Conservation (phyloP, 805 yeast genomes). For the Lachancea fermentati region DNA sequence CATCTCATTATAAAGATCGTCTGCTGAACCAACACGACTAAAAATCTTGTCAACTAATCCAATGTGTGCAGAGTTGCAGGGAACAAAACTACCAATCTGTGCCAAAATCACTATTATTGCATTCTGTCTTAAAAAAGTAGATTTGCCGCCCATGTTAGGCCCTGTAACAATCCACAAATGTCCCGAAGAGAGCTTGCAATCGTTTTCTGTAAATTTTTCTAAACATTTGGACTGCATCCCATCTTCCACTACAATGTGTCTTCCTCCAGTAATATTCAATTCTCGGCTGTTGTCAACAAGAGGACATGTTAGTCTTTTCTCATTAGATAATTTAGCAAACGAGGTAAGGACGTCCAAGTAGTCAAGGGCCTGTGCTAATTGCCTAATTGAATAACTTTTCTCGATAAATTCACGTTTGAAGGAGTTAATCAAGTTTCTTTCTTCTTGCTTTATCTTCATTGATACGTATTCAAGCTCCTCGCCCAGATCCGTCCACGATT, state of each 20-base stretch:
- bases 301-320: constrained; percentile 64
- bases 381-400: constrained; percentile 42
- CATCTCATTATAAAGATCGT: constrained; percentile 68
- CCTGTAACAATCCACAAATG: constrained; percentile 68
- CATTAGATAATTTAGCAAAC: constrained; percentile 67
- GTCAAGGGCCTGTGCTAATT: constrained; percentile 49
- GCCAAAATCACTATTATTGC: constrained; percentile 64
- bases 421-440: constrained; percentile 44
- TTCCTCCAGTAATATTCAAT: constrained; percentile 54
- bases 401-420: constrained; percentile 45
- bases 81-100: constrained; percentile 71
- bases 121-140: constrained; percentile 68
- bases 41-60: constrained; percentile 76
- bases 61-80: constrained; percentile 55
- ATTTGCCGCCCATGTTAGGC: constrained; percentile 86
- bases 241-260: constrained; percentile 84
- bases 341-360: constrained; percentile 67
- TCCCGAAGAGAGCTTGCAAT: constrained; percentile 24
- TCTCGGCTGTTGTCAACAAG: constrained; percentile 42
- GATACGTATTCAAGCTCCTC: constrained; percentile 39
- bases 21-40: constrained; percentile 80
- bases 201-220: constrained; percentile 30
- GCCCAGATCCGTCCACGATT: constrained; percentile 52
- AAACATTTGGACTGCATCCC: constrained; percentile 47
- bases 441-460: constrained; percentile 49